Conservation (phyloP, 1,284 basidiomycete genomes). For the Cryptococcus jaspeensis region DNA sequence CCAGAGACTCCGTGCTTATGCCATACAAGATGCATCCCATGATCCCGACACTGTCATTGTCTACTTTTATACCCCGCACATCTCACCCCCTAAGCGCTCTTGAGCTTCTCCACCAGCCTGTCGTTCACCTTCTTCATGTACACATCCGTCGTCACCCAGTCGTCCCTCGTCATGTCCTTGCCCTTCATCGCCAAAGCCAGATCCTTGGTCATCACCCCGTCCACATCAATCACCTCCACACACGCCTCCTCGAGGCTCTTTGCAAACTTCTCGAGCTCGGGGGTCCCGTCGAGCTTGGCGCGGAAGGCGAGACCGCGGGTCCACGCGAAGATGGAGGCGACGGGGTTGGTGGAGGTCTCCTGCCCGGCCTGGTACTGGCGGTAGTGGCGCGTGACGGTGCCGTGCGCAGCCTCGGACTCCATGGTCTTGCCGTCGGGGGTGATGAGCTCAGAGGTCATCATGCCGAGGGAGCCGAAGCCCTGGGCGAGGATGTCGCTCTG, state of each 20-base stretch:
- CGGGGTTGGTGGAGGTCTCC: constrained; percentile 96
- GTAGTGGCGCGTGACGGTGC: constrained; percentile 85
- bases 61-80: constrained; percentile 7
- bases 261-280: constrained; percentile 73
- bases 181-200: constrained; percentile 93
- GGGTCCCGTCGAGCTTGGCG: constrained; percentile 87
- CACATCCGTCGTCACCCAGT: constrained; percentile 88
- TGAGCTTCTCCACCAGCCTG: constrained; percentile 38
- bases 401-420: constrained; percentile 94
- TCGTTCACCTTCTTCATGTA: constrained; percentile 80
- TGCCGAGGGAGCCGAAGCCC: constrained; percentile 82
- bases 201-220: constrained; percentile 95
- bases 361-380: constrained; percentile 94
- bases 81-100: constrained; percentile 17
- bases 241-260: constrained; percentile 80
- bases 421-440: constrained; percentile 92
- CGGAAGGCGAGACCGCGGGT: constrained; percentile 91
- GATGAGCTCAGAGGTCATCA: constrained; percentile 98
- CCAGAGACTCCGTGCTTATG: too few relatives aligned
- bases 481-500: constrained; percentile 90
- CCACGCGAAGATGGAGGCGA: constrained; percentile 99
- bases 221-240: constrained; percentile 85
- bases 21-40: too few relatives aligned
- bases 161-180: constrained; percentile 82
- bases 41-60: background rate